Evolutionary conservation across 805 yeast species (phyloP), one percentile per base, ranked within the genome.

Genomic region (Yamadazyma endophytica): DNA sequence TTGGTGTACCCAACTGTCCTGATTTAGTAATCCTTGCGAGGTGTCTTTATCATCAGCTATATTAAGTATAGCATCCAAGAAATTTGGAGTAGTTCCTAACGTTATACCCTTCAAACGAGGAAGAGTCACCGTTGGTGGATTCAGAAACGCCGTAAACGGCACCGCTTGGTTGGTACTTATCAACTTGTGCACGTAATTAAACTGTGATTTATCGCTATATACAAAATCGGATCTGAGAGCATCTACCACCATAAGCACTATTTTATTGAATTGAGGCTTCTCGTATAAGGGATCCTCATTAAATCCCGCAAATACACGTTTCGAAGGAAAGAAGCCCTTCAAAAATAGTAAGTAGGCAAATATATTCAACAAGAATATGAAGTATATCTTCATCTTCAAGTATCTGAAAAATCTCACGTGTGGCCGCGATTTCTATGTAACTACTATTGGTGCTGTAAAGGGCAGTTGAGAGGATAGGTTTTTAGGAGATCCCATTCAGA

Each of bases 51-150:
- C 92, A 44, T 92, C 97, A 2, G 96, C 95, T 17, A 92, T 84
- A 47, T 92, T 92, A 30, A 92, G 66, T 15, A 92, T 86, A 0
- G 97, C 97, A 58, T 92, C 98, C 29, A 92, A 65, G 47, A 92
- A 92, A 49, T 78, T 88, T 0, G 98, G 97, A 0, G 96, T 81
- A 0, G 96, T 83, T 0, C 98, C 98, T 0, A 97, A 87, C 0
- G 97, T 85, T 15, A 89, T 74, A 6, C 96, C 96, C 56, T 92
- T 92, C 31, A 92, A 64, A 37, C 98, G 71, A 0, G 98, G 98
- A 22, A 92, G 63, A 0, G 98, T 92, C 7, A 92, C 98, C 0
- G 98, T 92, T 3, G 98, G 98, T 1, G 98, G 97, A 42, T 84
- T 83, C 1, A 96, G 81, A 52, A 69, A 84, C 0, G 96, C 96